phyloP scores from a whole-genome alignment of 176 grass and related monocot species.

The Canna indica region DNA sequence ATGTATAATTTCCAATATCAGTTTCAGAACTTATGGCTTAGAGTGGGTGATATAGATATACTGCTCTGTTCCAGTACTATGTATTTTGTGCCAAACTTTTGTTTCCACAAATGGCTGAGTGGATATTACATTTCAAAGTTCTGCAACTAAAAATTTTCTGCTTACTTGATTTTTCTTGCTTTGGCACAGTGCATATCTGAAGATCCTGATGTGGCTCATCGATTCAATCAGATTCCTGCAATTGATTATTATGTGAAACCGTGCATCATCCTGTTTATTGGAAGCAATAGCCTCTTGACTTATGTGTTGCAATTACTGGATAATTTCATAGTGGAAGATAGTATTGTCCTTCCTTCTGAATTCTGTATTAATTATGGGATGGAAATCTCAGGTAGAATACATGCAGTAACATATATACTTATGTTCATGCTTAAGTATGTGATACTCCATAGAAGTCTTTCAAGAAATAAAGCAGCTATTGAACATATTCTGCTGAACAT shows the following conservation, averaged over 20 bases:
- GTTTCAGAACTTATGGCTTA: no score
- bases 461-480: slow-evolving; percentile 2
- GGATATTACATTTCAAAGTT: not conserved
- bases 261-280: not conserved
- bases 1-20: no score
- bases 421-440: not conserved
- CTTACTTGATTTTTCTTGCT: not conserved
- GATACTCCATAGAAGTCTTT: slow-evolving; percentile 11
- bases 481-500: slow-evolving; percentile 5
- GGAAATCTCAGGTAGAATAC: not conserved
- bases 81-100: not conserved
- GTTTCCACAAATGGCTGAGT: not conserved
- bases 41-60: no score
- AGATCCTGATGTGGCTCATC: not conserved
- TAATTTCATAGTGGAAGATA: not conserved
- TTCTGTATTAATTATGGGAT: not conserved
- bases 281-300: not conserved
- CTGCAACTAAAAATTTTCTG: not conserved
- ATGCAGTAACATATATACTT: slow-evolving; percentile 3
- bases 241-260: slow-evolving; percentile 9
- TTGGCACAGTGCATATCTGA: slow-evolving; percentile 7
- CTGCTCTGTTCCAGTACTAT: no score
- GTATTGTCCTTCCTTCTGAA: not conserved
- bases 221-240: not conserved
- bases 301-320: slow-evolving; percentile 6